phyloP scores from a whole-genome alignment of 257 asterid species.

The Scutellaria barbata region DNA sequence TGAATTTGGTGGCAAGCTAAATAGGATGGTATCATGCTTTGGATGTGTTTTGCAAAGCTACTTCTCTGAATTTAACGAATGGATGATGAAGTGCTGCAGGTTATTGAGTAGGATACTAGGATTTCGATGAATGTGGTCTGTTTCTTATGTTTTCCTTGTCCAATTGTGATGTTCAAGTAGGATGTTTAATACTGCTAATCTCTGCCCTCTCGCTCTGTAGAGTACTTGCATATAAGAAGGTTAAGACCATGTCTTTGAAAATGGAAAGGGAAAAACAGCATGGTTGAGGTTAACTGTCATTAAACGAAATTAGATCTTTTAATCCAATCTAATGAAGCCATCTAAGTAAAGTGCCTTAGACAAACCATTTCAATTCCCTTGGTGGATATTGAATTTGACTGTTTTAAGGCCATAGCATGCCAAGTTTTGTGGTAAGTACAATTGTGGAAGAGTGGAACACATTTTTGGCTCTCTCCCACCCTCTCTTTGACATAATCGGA shows the following conservation, averaged over 20 bases:
- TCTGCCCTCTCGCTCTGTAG: not conserved
- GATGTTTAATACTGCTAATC: not conserved
- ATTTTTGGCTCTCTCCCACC: not conserved
- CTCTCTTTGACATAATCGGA: not conserved
- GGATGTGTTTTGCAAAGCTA: not conserved
- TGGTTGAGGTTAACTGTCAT: too few species aligned
- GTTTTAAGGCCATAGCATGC: too few species aligned
- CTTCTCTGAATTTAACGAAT: not conserved
- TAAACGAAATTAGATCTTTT: too few species aligned
- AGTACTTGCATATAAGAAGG: too few species aligned
- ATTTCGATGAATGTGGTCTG: too few species aligned
- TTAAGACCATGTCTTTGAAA: not conserved
- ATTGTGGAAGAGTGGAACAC: not conserved
- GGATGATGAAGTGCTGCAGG: not conserved
- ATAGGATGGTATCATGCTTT: not conserved
- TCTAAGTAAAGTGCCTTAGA: not conserved
- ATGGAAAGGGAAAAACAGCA: not conserved
- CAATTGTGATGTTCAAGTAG: not conserved
- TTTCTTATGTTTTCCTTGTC: not conserved
- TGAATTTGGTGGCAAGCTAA: too few species aligned
- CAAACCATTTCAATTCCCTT: not conserved
- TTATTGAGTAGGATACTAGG: not conserved
- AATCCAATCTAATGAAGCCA: too few species aligned
- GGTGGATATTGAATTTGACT: not conserved
- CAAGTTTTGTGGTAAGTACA: too few species aligned